Evolutionary conservation across 1,139 yeast genomes (phyloP), one percentile per base, ranked within the genome.

Genomic region (Geotrichum restrictum): DNA sequence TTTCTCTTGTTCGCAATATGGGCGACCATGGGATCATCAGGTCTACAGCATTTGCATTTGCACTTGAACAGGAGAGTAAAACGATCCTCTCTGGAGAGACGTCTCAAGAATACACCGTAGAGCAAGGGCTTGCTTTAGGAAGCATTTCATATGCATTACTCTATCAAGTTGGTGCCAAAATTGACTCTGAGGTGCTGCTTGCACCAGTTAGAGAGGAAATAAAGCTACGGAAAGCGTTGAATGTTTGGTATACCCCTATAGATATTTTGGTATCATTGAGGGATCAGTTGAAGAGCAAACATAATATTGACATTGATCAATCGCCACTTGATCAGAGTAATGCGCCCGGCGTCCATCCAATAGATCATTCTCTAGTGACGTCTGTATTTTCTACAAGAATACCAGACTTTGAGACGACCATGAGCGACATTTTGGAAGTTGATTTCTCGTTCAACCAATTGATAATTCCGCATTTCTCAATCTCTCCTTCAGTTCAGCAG

Each of bases 21-120:
- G 53, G 53, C 16, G 37, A 13, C 7, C 49, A 46, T 18, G 53
- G 53, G 10, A 37, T 50, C 13, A 21, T 45, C 19, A 39, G 53
- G 21, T 49, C 49, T 3, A 18, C 41, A 2, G 33, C 53, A 2
- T 45, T 50, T 27, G 49, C 49, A 16, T 34, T 45, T 16, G 7
- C 29, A 16, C 33, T 50, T 21, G 53, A 50, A 21, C 22, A 45
- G 2, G 24, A 32, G 21, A 32, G 39, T 22, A 29, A 21, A 7
- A 11, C 18, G 14, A 21, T 39, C 13, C 39, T 46, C 4, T 27
- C 37, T n/a, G 38, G 36, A n/a, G 29, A 29, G 21, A 24, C 31
- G 11, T 5, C 31, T 2, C 22, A 31, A 21, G 37, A 29, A 21
- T 11, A n/a, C 10, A 11, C 38, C 1, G 21, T 43, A 16, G 47